Conservation (phyloP, 495 filamentous ascomycete genomes). For the Aspergillus affinis region DNA sequence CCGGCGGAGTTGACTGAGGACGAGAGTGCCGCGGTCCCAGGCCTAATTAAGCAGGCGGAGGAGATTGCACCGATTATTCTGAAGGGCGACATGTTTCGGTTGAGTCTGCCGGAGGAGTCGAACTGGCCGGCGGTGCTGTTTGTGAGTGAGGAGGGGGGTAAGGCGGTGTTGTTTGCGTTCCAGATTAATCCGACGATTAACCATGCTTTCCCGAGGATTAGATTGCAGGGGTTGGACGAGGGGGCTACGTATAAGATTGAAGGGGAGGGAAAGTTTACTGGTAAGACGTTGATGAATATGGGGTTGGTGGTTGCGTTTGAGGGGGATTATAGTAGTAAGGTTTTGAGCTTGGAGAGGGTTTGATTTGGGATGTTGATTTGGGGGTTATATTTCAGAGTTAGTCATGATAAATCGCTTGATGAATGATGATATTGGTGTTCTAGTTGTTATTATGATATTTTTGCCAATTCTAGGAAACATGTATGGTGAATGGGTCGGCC, state of each 20-base stretch:
- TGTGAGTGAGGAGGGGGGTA: constrained; percentile 39
- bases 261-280: constrained; percentile 39
- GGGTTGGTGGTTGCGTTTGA: constrained; percentile 42
- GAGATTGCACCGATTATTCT: constrained; percentile 52
- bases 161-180: constrained; percentile 51
- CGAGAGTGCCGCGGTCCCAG: constrained; percentile 46
- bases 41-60: constrained; percentile 45
- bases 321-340: constrained; percentile 42
- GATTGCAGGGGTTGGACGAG: constrained; percentile 46
- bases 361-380: neutral
- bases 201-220: constrained; percentile 42
- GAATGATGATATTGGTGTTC: too few relatives aligned
- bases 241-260: constrained; percentile 43
- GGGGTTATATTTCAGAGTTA: too few relatives aligned
- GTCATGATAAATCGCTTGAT: too few relatives aligned
- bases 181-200: constrained; percentile 45
- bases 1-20: constrained; percentile 41
- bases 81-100: constrained; percentile 50
- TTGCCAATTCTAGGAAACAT: too few relatives aligned
- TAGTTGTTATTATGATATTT: too few relatives aligned
- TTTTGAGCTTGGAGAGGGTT: constrained; percentile 40
- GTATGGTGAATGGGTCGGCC: too few relatives aligned
- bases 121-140: constrained; percentile 57
- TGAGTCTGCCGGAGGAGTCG: constrained; percentile 51
- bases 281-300: constrained; percentile 50